Base-by-base conservation (phyloP, 495 filamentous ascomycete species). In the Trichoderma gamsii region DNA sequence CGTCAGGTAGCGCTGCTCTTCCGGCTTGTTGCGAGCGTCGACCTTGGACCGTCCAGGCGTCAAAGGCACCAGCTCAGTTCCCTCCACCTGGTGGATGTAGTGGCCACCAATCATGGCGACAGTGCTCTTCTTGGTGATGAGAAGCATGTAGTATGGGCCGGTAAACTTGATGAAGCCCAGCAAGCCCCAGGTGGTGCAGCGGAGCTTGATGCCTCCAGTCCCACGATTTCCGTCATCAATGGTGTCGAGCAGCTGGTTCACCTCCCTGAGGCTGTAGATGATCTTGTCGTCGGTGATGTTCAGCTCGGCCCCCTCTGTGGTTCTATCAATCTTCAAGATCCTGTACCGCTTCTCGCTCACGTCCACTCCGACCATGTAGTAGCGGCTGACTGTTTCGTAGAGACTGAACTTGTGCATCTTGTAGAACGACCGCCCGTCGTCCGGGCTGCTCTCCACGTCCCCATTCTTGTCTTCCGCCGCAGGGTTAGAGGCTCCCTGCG, bases 61-160 rank as follows among this genome's bases (percentile, higher is more conserved):
- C 71, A 99, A 80, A 0, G 95, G 91, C 21, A 99, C 87, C 63
- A 97, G 80, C 75, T 97, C 93, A 13, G 95, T 99, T n/a, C 87
- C 93, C 73, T 98, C 95, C 41, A 98, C 86, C 77, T 97, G 92
- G 72, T 97, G 97, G 65, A 97, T 81, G 74, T 95, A 97, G 76
- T 99, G 95, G 15, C 95, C 95, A 44, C 95, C 95, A 46, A 99
- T 86, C 88, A 97, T 91, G 51, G 93, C 96, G 4, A 97, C 92
- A 67, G 96, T 93, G 75, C 92, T 93, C 76, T 94, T 86, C 78
- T 98, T 98, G 52, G 94, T 99, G 72, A 97, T 92, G 59, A 98
- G 76, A 9, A 98, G 83, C 93, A 99, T 98, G 71, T 99, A 99
- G 75, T 92, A 97, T n/a, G 91, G 87, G 8, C 92, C 93, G 8